phyloP scores from a whole-genome alignment of 768 basidiomycete species.

The Naganishia friedmannii region DNA sequence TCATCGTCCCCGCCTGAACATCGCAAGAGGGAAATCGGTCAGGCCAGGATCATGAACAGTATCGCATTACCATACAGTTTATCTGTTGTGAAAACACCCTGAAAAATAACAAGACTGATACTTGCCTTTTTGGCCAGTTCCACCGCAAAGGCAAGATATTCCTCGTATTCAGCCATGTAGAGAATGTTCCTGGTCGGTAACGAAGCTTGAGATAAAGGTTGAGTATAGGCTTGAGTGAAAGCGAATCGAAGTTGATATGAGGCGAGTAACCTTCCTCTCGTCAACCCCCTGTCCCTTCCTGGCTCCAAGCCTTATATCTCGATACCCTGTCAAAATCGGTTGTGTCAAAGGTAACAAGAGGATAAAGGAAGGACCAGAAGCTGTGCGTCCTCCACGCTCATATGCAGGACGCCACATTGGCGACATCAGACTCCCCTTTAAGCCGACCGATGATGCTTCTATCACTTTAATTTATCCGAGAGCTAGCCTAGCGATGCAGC shows the following conservation, averaged over 20 bases:
- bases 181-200: too few relatives aligned
- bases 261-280: too few relatives aligned
- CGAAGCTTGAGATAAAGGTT: too few relatives aligned
- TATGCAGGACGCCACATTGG: background rate
- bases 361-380: background rate
- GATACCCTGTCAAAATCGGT: background rate
- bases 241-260: too few relatives aligned
- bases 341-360: background rate
- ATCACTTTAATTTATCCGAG: too few relatives aligned
- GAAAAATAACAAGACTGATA: too few relatives aligned
- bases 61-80: too few relatives aligned
- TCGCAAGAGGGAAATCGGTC: background rate
- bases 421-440: background rate
- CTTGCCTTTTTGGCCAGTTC: slow-evolving; percentile 61
- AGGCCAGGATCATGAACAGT: too few relatives aligned
- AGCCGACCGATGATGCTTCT: background rate
- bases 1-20: slow-evolving; percentile 40
- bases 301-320: background rate
- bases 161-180: slow-evolving; percentile 30
- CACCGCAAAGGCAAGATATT: slow-evolving; percentile 62
- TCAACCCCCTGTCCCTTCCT: too few relatives aligned
- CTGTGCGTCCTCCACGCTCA: background rate
- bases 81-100: too few relatives aligned
- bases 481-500: too few relatives aligned
- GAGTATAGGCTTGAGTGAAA: too few relatives aligned